A percentile compares a stretch with the other conserved stretches of the same genome.
Conservation (phyloP, 345 rosid species). For the Isatis tinctoria region DNA sequence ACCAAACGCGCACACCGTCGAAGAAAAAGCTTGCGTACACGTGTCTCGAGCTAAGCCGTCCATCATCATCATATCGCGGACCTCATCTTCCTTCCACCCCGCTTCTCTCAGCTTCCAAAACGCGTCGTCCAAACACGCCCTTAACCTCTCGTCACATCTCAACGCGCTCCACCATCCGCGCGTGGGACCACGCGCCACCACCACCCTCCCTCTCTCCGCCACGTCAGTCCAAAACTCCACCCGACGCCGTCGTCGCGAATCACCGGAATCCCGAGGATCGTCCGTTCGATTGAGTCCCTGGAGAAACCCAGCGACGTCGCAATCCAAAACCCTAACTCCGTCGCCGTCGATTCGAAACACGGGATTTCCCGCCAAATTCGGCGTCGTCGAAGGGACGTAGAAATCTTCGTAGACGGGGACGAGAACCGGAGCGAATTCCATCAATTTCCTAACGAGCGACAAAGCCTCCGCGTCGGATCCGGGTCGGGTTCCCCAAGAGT, state of each 20-base stretch:
- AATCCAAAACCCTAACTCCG: slow-evolving; percentile 47
- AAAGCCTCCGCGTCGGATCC: slow-evolving; percentile 25
- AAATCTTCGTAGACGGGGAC: slow-evolving; percentile 59
- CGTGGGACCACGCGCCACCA: slow-evolving; percentile 32
- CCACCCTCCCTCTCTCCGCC: slow-evolving; percentile 56
- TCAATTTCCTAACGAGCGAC: slow-evolving; percentile 22
- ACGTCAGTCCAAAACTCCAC: slow-evolving; percentile 76
- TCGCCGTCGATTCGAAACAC: slow-evolving; percentile 58
- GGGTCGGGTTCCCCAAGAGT: slow-evolving; percentile 65
- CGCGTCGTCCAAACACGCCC: slow-evolving; percentile 56
- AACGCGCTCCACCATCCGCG: slow-evolving; percentile 49
- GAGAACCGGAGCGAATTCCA: slow-evolving; percentile 50
- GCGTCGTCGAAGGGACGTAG: slow-evolving; percentile 53
- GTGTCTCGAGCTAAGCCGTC: slow-evolving; percentile 8
- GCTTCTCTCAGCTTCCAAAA: slow-evolving; percentile 65
- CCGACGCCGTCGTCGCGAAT: slow-evolving; percentile 38
- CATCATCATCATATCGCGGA: slow-evolving; percentile 69
- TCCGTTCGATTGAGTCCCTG: slow-evolving; percentile 35
- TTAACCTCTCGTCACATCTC: slow-evolving; percentile 22
- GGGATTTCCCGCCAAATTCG: slow-evolving; percentile 60
- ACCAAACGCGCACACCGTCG: slow-evolving; percentile 42
- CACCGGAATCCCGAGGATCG: background rate
- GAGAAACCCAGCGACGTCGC: slow-evolving; percentile 63
- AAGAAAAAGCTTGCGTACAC: background rate
- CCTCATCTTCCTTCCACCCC: slow-evolving; percentile 86